A percentile compares a stretch with the other conserved stretches of the same genome.
Evolutionary conservation across 192 early-diverging fungal species (phyloP).

Genomic region (Neocallimastix lanati): DNA sequence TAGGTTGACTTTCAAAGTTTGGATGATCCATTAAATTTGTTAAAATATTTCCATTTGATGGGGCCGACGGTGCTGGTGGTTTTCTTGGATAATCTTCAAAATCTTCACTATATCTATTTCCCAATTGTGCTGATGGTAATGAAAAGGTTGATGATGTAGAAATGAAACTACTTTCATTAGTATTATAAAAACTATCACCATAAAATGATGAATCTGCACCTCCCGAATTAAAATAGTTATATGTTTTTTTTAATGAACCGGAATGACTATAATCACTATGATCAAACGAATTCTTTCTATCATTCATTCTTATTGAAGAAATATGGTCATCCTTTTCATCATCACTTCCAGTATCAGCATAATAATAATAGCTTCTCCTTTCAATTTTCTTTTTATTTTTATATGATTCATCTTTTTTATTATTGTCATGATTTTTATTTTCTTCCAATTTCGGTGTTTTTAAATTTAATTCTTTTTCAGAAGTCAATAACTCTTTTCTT

Average conservation of each 20-base stretch:
- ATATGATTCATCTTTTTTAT: neutral
- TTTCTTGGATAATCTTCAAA: neutral
- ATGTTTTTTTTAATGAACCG: neutral
- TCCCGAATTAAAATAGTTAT: neutral
- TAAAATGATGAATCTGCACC: neutral
- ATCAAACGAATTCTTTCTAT: neutral
- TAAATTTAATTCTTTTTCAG: neutral
- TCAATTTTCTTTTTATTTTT: neutral
- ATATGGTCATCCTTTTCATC: neutral
- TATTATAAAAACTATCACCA: neutral
- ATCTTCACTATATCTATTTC: neutral
- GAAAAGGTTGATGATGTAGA: no score
- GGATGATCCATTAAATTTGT: neutral
- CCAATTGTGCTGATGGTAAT: neutral
- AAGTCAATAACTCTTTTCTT: neutral
- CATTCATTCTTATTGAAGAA: neutral
- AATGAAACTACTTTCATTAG: neutral
- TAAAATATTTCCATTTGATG: neutral
- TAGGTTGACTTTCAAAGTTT: neutral
- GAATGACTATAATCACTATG: neutral
- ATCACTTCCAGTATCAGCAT: neutral
- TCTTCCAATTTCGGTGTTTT: neutral
- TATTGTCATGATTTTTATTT: neutral
- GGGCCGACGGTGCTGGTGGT: neutral
- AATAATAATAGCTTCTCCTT: neutral